These are phyloP conservation scores for Ophiostoma ulmi DNA, from an alignment of 2,329 filamentous ascomycete species.

Conservation along the genomic window DNA sequence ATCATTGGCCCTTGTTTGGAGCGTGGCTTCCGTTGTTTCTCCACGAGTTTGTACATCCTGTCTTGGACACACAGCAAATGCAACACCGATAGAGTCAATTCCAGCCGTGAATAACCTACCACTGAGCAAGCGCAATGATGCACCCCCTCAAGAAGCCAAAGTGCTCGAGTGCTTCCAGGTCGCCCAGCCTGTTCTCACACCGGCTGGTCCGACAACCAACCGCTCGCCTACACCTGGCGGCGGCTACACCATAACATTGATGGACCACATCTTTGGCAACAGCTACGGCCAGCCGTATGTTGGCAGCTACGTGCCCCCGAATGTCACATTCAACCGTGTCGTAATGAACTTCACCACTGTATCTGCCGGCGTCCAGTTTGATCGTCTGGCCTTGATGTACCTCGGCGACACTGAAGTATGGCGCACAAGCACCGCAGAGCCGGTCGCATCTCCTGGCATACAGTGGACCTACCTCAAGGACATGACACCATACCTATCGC, in stretches of 20 bases:
- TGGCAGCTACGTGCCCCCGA: constrained; percentile 60
- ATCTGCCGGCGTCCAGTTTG: constrained; percentile 67
- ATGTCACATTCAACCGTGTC: constrained; percentile 67
- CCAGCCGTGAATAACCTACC: not conserved
- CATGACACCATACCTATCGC: constrained; percentile 62
- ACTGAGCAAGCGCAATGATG: not conserved
- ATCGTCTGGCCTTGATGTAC: constrained; percentile 70
- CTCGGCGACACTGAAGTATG: constrained; percentile 75
- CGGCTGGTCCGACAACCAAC: constrained; percentile 37
- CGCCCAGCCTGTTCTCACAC: constrained; percentile 58
- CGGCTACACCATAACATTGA: constrained; percentile 54
- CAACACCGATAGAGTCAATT: not conserved
- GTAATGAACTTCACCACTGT: constrained; percentile 71
- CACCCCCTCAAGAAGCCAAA: constrained; percentile 20
- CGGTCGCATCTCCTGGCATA: constrained; percentile 60
- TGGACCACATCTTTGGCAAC: constrained; percentile 64
- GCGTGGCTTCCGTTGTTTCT: not conserved
- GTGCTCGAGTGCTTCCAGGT: constrained; percentile 63
- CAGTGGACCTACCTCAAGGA: constrained; percentile 74
- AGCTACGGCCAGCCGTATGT: constrained; percentile 72
- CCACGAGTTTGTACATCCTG: not conserved
- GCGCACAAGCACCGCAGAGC: constrained; percentile 76
- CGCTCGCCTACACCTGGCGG: constrained; percentile 22
- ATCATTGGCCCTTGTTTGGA: not conserved
- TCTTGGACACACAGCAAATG: not conserved